Conservation (phyloP, 2,329 filamentous ascomycete genomes). For the Scorias spongiosa region DNA sequence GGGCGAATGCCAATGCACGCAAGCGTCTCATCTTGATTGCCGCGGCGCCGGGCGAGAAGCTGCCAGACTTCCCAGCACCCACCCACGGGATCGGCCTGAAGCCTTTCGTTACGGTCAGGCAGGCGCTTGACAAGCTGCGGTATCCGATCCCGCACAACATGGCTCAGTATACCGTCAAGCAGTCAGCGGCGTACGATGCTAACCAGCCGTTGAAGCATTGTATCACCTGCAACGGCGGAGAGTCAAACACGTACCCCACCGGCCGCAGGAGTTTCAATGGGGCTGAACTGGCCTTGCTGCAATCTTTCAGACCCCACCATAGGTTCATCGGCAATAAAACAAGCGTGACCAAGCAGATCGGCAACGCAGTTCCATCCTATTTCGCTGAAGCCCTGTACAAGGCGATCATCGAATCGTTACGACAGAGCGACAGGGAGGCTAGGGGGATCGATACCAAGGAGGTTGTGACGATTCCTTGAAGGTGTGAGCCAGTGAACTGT, state of each 20-base stretch:
- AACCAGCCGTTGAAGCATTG: conserved; percentile 37
- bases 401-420: background rate
- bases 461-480: no score
- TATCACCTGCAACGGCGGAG: conserved; percentile 47
- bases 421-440: background rate
- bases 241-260: conserved; percentile 47
- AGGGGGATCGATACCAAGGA: background rate
- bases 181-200: conserved; percentile 26
- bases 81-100: conserved; percentile 17
- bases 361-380: conserved; percentile 57
- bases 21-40: conserved; percentile 38
- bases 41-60: conserved; percentile 50
- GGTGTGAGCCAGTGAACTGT: no score
- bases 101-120: conserved; percentile 26
- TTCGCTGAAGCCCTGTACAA: background rate
- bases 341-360: conserved; percentile 46
- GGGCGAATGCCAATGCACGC: conserved; percentile 35
- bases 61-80: conserved; percentile 47
- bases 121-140: conserved; percentile 20
- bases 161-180: background rate
- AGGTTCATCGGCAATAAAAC: conserved; percentile 33
- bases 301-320: conserved; percentile 52
- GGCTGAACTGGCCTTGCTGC: conserved; percentile 51
- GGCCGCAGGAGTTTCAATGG: conserved; percentile 48
- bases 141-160: conserved; percentile 10